Evolutionary conservation across 1,284 basidiomycete species (phyloP), one percentile per base, ranked within the genome.

Genomic region (Cystobasidium sp.): DNA sequence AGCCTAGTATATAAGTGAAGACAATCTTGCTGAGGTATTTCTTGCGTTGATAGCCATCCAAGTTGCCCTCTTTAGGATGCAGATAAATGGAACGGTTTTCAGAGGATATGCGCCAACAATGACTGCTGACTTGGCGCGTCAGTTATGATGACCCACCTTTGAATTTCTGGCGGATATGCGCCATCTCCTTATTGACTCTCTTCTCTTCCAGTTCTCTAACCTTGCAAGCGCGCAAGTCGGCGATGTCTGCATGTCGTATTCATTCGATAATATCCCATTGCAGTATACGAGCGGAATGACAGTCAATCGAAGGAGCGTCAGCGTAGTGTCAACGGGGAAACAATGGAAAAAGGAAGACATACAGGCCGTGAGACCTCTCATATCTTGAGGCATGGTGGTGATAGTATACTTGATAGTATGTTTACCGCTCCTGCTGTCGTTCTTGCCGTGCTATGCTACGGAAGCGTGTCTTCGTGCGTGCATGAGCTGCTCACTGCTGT

Each of bases 131-230:
- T n/a, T 43, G 31, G 39, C 7, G 44, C 24, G 16, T 44, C 47
- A 73, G 31, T 24, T 8, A 5, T 10, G 56, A 16, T 47, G 22
- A 18, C 82, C 74, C 71, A 91, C 93, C 91, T 87, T 97, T 97
- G 87, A 99, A 98, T 84, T 97, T 95, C 86, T 96, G 94, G 70
- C 97, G 87, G 79, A 99, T 99, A 81, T 99, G 97, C 0, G 97
- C 96, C 96, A 99, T 98, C 84, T 99, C 97, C 83, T 97, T 94
- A 85, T 99, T 99, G 80, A 99, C 97, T 72, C 96, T 85, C 84
- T 97, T 97, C 86, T 98, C 96, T 82, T 96, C 94, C 70, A 94
- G 83, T 80, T 94, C 93, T 72, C 92, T 87, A 39, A 94, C 91
- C 76, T 92, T 85, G 47, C 92, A 93, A 77, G 95, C 93, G 78